These are phyloP conservation scores for Pyricularia sp. DNA, from an alignment of 2,329 filamentous ascomycete genomes.

Conservation along the genomic window DNA sequence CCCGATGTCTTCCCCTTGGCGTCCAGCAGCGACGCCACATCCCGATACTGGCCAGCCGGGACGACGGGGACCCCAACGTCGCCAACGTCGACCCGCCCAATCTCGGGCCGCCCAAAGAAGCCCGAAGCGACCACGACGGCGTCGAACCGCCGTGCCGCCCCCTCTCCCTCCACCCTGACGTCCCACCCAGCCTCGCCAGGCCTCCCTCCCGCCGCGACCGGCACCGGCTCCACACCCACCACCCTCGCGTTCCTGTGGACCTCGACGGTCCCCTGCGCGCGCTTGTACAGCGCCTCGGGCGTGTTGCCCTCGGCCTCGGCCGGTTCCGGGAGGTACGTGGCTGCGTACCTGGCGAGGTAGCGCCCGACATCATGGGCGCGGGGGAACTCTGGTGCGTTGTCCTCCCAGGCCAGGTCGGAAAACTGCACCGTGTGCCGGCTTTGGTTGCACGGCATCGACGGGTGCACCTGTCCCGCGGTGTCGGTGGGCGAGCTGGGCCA, in stretches of 20 bases:
- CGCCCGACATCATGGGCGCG: constrained; percentile 67
- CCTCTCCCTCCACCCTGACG: constrained; percentile 15
- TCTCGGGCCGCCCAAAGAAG: constrained; percentile 58
- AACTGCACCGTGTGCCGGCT: constrained; percentile 68
- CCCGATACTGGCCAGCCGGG: constrained; percentile 60
- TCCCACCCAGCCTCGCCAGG: constrained; percentile 26
- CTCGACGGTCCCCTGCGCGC: background rate
- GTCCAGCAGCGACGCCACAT: constrained; percentile 38
- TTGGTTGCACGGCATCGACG: constrained; percentile 64
- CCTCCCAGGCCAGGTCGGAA: constrained; percentile 63
- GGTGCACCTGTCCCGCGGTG: constrained; percentile 44
- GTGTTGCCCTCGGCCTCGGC: background rate
- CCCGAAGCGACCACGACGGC: constrained; percentile 65
- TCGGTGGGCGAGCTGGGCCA: constrained; percentile 54
- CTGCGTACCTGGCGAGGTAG: constrained; percentile 58
- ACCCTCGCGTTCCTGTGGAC: constrained; percentile 30
- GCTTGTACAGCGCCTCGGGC: background rate
- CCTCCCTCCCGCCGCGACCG: background rate
- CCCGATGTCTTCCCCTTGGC: constrained; percentile 21
- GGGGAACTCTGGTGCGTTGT: constrained; percentile 53
- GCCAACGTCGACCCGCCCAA: constrained; percentile 32
- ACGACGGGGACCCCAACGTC: constrained; percentile 38
- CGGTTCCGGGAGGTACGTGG: constrained; percentile 21
- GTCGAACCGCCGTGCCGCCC: constrained; percentile 43
- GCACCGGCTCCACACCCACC: constrained; percentile 24